Conservation (phyloP, 768 basidiomycete genomes). For the Postia placenta region DNA sequence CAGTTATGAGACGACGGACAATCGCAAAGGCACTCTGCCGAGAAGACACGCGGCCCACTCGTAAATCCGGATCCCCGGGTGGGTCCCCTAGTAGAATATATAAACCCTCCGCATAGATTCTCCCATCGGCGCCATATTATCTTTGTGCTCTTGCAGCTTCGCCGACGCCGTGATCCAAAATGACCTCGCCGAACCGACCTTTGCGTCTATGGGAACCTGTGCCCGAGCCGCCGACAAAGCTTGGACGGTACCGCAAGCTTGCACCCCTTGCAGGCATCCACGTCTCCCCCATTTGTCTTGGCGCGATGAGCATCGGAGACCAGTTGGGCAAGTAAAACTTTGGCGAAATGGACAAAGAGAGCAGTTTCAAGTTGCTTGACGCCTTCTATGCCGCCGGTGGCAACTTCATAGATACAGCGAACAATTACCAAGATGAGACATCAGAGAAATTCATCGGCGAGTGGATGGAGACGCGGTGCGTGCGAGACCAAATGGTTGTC, state of each 20-base stretch:
- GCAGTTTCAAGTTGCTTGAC: conserved; percentile 40
- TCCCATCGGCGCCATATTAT: too few relatives aligned
- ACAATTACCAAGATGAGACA: conserved; percentile 46
- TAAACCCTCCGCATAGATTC: too few relatives aligned
- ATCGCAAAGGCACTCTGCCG: too few relatives aligned
- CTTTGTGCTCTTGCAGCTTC: too few relatives aligned
- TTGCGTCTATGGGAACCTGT: too few relatives aligned
- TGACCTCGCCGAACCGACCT: too few relatives aligned
- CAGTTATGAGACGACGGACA: too few relatives aligned
- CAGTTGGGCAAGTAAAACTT: conserved; percentile 30
- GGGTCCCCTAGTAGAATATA: too few relatives aligned
- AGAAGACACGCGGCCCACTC: too few relatives aligned
- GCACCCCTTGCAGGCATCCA: conserved; percentile 36
- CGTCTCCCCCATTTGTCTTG: too few relatives aligned
- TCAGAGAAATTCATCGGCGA: conserved; percentile 51
- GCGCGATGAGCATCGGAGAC: conserved; percentile 44
- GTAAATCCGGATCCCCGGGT: too few relatives aligned
- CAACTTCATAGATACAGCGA: conserved; percentile 46
- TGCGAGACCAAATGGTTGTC: conserved; percentile 41
- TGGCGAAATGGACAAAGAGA: conserved; percentile 39
- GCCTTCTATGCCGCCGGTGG: conserved; percentile 38
- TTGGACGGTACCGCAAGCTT: conserved; percentile 31
- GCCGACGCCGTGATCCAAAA: too few relatives aligned
- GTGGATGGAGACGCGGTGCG: conserved; percentile 39
- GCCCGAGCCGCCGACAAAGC: conserved; percentile 17